Evolutionary conservation across 306 rosid genomes (phyloP).

Genomic region (Sicyos edulis): DNA sequence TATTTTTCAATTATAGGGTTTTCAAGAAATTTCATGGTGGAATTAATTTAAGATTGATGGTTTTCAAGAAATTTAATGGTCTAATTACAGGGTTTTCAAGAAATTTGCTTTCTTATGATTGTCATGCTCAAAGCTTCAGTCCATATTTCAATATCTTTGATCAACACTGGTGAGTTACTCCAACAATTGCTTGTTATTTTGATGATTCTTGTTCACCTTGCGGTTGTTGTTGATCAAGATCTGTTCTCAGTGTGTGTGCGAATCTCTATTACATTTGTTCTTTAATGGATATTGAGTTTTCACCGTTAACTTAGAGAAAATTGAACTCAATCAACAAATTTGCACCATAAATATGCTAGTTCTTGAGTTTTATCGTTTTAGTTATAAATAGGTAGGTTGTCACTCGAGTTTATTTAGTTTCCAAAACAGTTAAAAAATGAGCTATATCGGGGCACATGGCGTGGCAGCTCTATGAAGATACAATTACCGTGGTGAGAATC

Average conservation of each 20-base stretch:
- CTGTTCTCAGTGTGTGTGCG: background rate
- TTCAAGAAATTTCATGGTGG: too few relatives aligned
- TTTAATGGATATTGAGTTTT: background rate
- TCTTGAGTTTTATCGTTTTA: background rate
- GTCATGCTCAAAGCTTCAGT: too few relatives aligned
- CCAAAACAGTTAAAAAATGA: constrained; percentile 41
- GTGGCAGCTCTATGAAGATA: constrained; percentile 65
- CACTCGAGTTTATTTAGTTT: too few relatives aligned
- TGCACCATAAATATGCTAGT: background rate
- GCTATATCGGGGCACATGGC: constrained; percentile 82
- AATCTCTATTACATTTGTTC: background rate
- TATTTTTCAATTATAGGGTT: too few relatives aligned
- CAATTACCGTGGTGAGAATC: too few relatives aligned
- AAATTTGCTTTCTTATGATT: too few relatives aligned
- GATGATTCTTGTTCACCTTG: background rate
- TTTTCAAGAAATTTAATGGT: too few relatives aligned
- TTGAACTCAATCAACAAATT: background rate
- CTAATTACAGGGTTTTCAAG: too few relatives aligned
- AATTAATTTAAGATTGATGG: too few relatives aligned
- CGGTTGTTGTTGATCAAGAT: background rate
- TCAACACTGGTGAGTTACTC: background rate
- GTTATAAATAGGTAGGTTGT: too few relatives aligned
- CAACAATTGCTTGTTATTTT: background rate
- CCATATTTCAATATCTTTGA: too few relatives aligned
- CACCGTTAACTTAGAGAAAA: background rate